Evolutionary conservation across 345 rosid species (phyloP), one percentile per base, ranked within the genome.

Genomic region (Moringa oleifera): DNA sequence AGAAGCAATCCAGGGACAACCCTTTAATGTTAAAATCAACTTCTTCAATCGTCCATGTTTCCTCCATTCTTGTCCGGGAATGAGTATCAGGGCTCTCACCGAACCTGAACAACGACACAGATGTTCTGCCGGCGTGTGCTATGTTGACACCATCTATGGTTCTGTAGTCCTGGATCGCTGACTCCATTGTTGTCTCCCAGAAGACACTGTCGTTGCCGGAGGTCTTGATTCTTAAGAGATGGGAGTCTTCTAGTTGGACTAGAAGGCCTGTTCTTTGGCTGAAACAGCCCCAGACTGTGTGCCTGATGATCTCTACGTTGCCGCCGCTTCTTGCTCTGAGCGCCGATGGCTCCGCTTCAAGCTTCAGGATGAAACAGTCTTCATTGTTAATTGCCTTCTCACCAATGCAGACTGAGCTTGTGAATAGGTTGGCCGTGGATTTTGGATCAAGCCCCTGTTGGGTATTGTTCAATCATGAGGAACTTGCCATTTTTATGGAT

Each of bases 141-240:
- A 94, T 82, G 71, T 80, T 84, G 18, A 94, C 73, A n/a, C 93
- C 93, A 20, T 94, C 99, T 1, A 88, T 58, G 62, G 71, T 81
- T 47, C 84, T 77, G 64, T 94, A 94, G 61, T 94, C 97, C 65
- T 83, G 80, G 58, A 94, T 76, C 18, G 45, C 6, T 6, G 99
- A 88, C 21, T 88, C 96, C 97, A 94, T 90, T 36, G 89, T 82
- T 0, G 99, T 94, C 79, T 94, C 90, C 97, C 99, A 94, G 36
- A 78, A 88, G 19, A 94, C 68, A 77, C 81, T 77, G 59, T 79
- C 81, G 13, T 61, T 76, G 16, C 76, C 16, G 10, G 77, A 49
- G 25, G 89, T 56, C 74, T 80, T 82, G 66, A 94, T 86, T 63
- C 88, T 68, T 9, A 94, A 79, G 12, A 90, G 83, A 54, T 94